Evolutionary conservation across 345 rosid species (phyloP).

Genomic region (Leavenworthia alabamica): DNA sequence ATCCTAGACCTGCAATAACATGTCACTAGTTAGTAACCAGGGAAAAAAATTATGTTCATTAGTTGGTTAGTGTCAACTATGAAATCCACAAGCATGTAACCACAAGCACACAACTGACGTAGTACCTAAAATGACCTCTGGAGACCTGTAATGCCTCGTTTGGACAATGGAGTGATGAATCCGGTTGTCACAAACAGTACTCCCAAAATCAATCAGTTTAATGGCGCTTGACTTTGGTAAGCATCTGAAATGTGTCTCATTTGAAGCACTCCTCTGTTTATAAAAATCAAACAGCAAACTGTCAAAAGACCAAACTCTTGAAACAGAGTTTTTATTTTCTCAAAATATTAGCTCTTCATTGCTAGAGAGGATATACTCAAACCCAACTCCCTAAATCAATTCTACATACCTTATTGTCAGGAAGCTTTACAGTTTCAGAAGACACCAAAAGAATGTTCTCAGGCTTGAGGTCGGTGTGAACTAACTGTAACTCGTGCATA

Average conservation of each 20-base stretch:
- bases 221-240: conserved; percentile 88
- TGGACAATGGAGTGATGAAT: conserved; percentile 73
- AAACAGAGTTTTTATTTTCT: background rate
- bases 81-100: background rate
- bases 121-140: conserved; percentile 76
- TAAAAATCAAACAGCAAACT: conserved; percentile 25
- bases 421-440: conserved; percentile 61
- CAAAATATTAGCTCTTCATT: conserved; percentile 3
- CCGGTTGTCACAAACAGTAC: conserved; percentile 69
- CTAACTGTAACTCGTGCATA: conserved; percentile 74
- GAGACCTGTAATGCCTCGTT: conserved; percentile 83
- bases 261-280: conserved; percentile 49
- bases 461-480: conserved; percentile 89
- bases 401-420: conserved; percentile 53
- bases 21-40: conserved; percentile 2
- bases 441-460: conserved; percentile 82
- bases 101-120: conserved; percentile 4
- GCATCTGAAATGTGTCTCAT: conserved; percentile 50
- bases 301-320: conserved; percentile 6
- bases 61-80: background rate
- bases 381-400: conserved; percentile 26
- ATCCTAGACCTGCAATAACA: conserved; percentile 58
- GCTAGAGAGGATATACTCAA: conserved; percentile 14
- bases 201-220: conserved; percentile 89
- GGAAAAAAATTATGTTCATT: background rate